phyloP scores from a whole-genome alignment of 2,329 filamentous ascomycete species.

The Leptographium wingfieldii region DNA sequence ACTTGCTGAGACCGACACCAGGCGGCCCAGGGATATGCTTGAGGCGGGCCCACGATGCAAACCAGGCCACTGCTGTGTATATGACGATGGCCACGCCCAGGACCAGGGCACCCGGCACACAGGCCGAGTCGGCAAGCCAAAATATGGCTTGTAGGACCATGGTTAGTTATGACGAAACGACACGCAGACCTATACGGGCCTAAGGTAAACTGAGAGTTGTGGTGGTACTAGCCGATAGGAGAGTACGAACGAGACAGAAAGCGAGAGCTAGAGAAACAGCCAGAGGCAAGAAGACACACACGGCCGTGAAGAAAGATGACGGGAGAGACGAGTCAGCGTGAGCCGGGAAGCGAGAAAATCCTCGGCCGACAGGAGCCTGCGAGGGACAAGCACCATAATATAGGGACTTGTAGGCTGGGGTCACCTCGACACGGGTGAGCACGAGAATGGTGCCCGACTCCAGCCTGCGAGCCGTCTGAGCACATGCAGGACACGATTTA shows the following conservation, averaged over 20 bases:
- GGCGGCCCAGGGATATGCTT: conserved; percentile 17
- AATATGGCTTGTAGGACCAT: not conserved
- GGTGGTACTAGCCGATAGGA: not conserved
- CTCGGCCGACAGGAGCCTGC: not conserved
- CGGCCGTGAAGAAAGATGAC: not conserved
- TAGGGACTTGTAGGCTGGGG: not conserved
- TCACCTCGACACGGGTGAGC: not conserved
- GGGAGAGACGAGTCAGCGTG: not conserved
- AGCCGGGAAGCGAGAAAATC: not conserved
- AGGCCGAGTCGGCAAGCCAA: not conserved
- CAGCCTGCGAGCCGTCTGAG: not conserved
- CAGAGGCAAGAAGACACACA: not conserved
- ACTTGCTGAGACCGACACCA: conserved; percentile 15
- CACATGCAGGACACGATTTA: not conserved
- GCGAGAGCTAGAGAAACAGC: not conserved
- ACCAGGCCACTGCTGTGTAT: conserved; percentile 11
- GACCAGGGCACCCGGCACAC: not conserved
- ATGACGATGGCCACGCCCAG: not conserved
- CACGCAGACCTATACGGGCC: not conserved
- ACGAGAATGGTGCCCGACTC: not conserved
- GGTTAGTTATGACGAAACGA: not conserved
- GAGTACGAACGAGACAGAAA: not conserved
- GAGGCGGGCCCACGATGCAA: conserved; percentile 15
- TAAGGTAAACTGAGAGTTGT: not conserved
- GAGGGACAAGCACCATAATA: not conserved